Percentiles rank a stretch among this genome's conserved stretches.
Evolutionary conservation across 345 rosid species (phyloP).

Genomic region (Noccaea bulbosa): DNA sequence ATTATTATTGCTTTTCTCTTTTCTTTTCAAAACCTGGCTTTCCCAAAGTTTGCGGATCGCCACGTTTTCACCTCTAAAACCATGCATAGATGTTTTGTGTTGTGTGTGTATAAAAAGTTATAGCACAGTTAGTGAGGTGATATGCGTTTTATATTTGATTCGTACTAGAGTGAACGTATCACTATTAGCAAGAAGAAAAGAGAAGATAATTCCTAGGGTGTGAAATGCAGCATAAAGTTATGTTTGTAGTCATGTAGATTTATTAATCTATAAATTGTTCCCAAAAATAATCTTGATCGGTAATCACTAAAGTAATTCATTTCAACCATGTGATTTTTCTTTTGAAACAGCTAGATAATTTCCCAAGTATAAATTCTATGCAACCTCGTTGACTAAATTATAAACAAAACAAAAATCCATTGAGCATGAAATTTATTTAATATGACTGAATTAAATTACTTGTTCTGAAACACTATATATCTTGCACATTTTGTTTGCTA

Average conservation of each 20-base stretch:
- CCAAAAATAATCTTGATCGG: background rate
- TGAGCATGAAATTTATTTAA: too few species aligned
- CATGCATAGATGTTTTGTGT: conserved; percentile 19
- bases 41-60: conserved; percentile 47
- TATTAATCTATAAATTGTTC: background rate
- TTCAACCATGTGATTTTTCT: background rate
- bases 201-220: background rate
- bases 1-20: background rate
- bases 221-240: background rate
- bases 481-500: conserved; percentile 1
- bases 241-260: background rate
- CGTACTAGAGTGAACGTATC: conserved; percentile 3
- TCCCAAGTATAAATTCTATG: background rate
- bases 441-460: background rate
- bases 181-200: background rate
- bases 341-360: background rate
- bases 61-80: conserved; percentile 39
- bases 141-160: background rate
- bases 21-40: conserved; percentile 33
- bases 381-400: too few species aligned
- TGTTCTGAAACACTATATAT: background rate
- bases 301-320: background rate
- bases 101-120: background rate
- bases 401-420: too few species aligned
- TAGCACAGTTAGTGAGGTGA: background rate